These are phyloP conservation scores for Geranomyces michiganensis DNA, from an alignment of 192 early-diverging fungal species.

Conservation along the genomic window DNA sequence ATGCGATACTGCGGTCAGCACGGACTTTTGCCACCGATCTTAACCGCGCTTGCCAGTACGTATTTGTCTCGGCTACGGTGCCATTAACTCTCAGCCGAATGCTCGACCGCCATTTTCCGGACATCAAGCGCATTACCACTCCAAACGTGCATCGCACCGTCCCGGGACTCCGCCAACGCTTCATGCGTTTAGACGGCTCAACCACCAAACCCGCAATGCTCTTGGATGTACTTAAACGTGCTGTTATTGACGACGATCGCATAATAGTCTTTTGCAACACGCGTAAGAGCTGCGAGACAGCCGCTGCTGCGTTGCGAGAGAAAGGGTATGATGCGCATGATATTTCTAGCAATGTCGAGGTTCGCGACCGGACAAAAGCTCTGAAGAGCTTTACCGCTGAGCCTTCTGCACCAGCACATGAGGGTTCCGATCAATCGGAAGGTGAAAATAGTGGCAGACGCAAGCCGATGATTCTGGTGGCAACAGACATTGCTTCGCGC, in stretches of 20 bases:
- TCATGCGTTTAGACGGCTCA: conserved; percentile 74
- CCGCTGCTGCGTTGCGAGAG: conserved; percentile 28
- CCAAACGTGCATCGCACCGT: conserved; percentile 77
- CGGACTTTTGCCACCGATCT: conserved; percentile 37
- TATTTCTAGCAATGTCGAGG: conserved; percentile 22
- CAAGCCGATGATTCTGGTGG: conserved; percentile 67
- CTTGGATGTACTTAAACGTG: conserved; percentile 69
- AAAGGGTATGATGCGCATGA: conserved; percentile 30
- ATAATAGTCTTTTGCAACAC: conserved; percentile 90
- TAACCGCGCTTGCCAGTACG: conserved; percentile 14
- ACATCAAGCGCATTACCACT: conserved; percentile 70
- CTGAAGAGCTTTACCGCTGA: conserved; percentile 22
- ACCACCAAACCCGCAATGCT: conserved; percentile 69
- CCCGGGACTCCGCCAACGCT: conserved; percentile 75
- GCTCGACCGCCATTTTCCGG: conserved; percentile 19
- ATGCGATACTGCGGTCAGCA: conserved; percentile 55
- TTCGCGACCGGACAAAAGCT: conserved; percentile 15
- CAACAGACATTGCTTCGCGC: conserved; percentile 89
- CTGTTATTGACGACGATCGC: conserved; percentile 58
- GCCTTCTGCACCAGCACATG: background rate
- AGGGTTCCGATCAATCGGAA: background rate
- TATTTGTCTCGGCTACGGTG: conserved; percentile 44
- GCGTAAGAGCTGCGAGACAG: conserved; percentile 34
- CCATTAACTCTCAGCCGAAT: conserved; percentile 46
- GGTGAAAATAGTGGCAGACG: background rate